A percentile compares a stretch with the other conserved stretches of the same genome.
These are phyloP conservation scores for Grigorovia jiainica DNA, from an alignment of 805 yeast species.

Conservation along the genomic window DNA sequence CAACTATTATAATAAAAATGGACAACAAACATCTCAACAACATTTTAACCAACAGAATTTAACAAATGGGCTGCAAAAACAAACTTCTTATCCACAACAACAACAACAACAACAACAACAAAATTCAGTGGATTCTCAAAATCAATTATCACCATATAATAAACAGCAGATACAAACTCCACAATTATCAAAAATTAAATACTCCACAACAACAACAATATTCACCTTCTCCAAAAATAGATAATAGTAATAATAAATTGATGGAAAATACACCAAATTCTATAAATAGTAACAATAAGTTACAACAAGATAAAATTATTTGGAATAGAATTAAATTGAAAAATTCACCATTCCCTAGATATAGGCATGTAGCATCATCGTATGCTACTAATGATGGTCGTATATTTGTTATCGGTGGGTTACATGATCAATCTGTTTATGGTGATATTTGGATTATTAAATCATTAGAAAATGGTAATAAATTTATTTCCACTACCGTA, in stretches of 20 bases:
- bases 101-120: neutral
- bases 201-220: neutral
- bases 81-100: neutral
- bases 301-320: conserved; percentile 34
- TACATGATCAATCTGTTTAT: conserved; percentile 82
- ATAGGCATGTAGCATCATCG: conserved; percentile 81
- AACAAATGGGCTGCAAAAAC: too few species aligned
- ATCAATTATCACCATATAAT: too few species aligned
- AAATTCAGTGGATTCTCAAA: too few species aligned
- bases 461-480: conserved; percentile 30
- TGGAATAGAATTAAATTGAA: conserved; percentile 58
- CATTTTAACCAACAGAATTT: too few species aligned
- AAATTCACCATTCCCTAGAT: conserved; percentile 87
- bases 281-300: too few species aligned
- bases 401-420: conserved; percentile 86
- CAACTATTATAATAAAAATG: neutral
- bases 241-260: too few species aligned
- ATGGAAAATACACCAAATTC: neutral
- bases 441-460: conserved; percentile 92
- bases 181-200: too few species aligned
- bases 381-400: conserved; percentile 72
- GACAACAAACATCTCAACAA: neutral
- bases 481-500: conserved; percentile 38
- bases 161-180: too few species aligned
- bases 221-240: neutral